Evolutionary conservation across 768 basidiomycete species (phyloP).

Genomic region (Boletus fagicola): DNA sequence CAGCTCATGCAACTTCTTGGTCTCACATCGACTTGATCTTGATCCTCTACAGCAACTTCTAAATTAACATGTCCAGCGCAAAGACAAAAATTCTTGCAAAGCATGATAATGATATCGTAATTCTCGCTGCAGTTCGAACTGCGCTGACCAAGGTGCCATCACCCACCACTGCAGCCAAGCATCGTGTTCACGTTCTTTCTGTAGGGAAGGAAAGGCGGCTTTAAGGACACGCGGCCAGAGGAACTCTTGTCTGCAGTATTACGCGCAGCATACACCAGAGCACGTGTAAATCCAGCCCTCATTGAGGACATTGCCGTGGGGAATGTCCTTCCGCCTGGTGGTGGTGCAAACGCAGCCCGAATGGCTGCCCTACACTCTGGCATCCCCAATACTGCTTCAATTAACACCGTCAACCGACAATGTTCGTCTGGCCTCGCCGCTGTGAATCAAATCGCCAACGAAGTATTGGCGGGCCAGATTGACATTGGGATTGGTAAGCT

Average conservation of each 20-base stretch:
- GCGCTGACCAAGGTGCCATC: constrained; percentile 80
- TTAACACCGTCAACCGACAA: constrained; percentile 88
- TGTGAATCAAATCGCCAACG: constrained; percentile 77
- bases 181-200: constrained; percentile 7
- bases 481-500: constrained; percentile 81
- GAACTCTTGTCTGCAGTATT: constrained; percentile 77
- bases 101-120: constrained; percentile 85
- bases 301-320: constrained; percentile 86
- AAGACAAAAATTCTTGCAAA: constrained; percentile 67
- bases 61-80: constrained; percentile 30
- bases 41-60: neutral
- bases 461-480: constrained; percentile 77
- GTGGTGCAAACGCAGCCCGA: constrained; percentile 77
- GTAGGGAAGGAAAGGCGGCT: constrained; percentile 81
- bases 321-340: constrained; percentile 84
- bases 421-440: constrained; percentile 87
- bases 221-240: constrained; percentile 87
- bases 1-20: neutral
- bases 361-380: constrained; percentile 88
- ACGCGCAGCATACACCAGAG: constrained; percentile 65
- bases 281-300: constrained; percentile 71
- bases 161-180: neutral
- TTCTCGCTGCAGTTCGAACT: constrained; percentile 84
- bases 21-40: neutral
- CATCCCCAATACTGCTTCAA: constrained; percentile 68